These are phyloP conservation scores for Groenewaldozyma sp. DNA, from an alignment of 1,139 yeast genomes.

Conservation along the genomic window DNA sequence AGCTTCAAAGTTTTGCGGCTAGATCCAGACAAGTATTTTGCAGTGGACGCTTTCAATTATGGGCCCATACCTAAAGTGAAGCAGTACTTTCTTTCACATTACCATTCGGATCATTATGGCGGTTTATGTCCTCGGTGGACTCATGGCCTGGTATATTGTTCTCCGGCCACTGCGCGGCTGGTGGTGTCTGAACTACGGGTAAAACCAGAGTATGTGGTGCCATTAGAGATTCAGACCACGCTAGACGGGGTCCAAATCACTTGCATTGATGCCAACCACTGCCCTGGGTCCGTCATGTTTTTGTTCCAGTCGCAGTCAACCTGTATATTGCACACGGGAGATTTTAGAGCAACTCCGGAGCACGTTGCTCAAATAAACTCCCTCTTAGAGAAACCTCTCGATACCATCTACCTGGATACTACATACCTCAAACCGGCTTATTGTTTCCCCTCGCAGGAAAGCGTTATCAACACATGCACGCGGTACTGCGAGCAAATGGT, in stretches of 20 bases:
- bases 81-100: constrained; percentile 43
- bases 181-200: constrained; percentile 47
- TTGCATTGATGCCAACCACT: constrained; percentile 79
- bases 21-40: constrained; percentile 13
- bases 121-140: constrained; percentile 76
- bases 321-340: constrained; percentile 76
- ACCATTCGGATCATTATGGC: constrained; percentile 89
- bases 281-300: constrained; percentile 89
- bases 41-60: constrained; percentile 35
- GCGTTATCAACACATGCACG: constrained; percentile 53
- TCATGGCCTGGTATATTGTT: constrained; percentile 58
- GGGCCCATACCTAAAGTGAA: constrained; percentile 29
- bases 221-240: constrained; percentile 28
- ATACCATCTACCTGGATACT: constrained; percentile 72
- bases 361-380: constrained; percentile 25
- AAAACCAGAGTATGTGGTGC: constrained; percentile 41
- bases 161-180: constrained; percentile 56
- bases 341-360: constrained; percentile 58
- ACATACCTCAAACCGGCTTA: constrained; percentile 73
- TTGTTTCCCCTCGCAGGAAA: constrained; percentile 67
- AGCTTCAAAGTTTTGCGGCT: background rate
- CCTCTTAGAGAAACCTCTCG: constrained; percentile 26
- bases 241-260: constrained; percentile 48
- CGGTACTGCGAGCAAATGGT: constrained; percentile 35
- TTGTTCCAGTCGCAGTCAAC: constrained; percentile 35